Percentiles rank a stretch among this genome's conserved stretches.
phyloP scores from a whole-genome alignment of 2,329 filamentous ascomycete genomes.

The Colletotrichum sp. region DNA sequence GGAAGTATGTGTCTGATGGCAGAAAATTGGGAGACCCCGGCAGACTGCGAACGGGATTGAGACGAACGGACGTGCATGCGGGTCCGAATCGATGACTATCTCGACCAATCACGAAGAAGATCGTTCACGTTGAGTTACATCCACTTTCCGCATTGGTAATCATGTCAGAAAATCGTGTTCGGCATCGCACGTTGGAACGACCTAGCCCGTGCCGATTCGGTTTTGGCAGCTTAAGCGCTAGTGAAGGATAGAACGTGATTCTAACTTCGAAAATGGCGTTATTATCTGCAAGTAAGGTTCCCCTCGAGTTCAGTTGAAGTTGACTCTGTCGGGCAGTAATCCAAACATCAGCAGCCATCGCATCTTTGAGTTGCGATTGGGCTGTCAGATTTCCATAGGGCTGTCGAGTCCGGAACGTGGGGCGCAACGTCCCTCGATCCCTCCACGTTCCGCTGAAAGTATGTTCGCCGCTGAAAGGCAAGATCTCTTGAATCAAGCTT shows the following conservation, averaged over 20 bases:
- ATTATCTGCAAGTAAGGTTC: not conserved
- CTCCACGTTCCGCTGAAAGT: not conserved
- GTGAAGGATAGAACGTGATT: not conserved
- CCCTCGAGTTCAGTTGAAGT: not conserved
- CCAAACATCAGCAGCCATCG: not conserved
- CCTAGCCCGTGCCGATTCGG: not conserved
- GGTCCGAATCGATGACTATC: not conserved
- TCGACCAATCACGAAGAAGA: not conserved
- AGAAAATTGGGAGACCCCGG: not conserved
- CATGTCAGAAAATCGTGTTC: not conserved
- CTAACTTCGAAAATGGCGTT: not conserved
- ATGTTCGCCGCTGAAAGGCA: not conserved
- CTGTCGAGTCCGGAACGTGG: not conserved
- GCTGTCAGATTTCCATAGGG: not conserved
- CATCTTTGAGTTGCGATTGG: not conserved
- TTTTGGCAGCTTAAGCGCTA: not conserved
- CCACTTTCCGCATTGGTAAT: not conserved
- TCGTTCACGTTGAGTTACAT: not conserved
- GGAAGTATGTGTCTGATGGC: too few relatives aligned
- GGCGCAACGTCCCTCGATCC: not conserved
- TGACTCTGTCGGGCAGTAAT: not conserved
- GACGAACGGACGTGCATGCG: not conserved
- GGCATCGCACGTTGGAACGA: not conserved
- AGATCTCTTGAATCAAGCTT: not conserved
- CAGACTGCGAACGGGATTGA: not conserved